Evolutionary conservation across 2,329 filamentous ascomycete genomes (phyloP), one percentile per base, ranked within the genome.

Genomic region (Fusarium sp.): DNA sequence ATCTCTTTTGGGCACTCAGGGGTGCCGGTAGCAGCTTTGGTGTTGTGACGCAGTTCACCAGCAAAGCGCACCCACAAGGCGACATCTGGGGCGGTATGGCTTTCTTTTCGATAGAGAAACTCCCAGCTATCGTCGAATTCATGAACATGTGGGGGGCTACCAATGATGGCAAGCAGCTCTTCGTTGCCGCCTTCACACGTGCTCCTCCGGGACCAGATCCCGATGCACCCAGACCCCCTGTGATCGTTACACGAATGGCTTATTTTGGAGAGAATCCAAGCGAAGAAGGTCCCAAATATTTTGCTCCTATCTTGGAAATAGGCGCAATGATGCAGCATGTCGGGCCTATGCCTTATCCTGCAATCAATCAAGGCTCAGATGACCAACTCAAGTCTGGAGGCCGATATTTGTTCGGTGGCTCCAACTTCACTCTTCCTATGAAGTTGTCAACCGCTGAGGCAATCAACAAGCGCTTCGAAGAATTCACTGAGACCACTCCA

Each of bases 1-100:
- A 82, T 56, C 76, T 84, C 10, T 83, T 83, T 72, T 83, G 81
- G 81, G 82, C 79, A 1, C 57, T 84, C 8, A 75, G 79, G 2
- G 82, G 82, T 9, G 81, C 81, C 0, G 82, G 81, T 0, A 77
- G 78, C 27, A 83, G 80, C 61, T 84, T 85, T 60, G 83, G 82
- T 20, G 79, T 84, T 27, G 81, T 82, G 3, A 82, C 81, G 0
- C 76, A 76, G 12, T 83, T 84, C 63, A 81, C 76, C n/a, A 75
- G 71, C 52, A 76, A 73, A 18, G 72, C 63, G 3, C 78, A 78
- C 42, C 73, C 75, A 0, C 79, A 82, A 51, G 75, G 74, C 4
- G 63, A 78, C 5, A 72, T 78, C 34, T 82, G 76, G 73, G 73
- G 70, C 5, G 80, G 80, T 6, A 32, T 73, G 22, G 25, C 78